Conservation (phyloP, 352 stramenopile species). For the Phytophthora sp. region DNA sequence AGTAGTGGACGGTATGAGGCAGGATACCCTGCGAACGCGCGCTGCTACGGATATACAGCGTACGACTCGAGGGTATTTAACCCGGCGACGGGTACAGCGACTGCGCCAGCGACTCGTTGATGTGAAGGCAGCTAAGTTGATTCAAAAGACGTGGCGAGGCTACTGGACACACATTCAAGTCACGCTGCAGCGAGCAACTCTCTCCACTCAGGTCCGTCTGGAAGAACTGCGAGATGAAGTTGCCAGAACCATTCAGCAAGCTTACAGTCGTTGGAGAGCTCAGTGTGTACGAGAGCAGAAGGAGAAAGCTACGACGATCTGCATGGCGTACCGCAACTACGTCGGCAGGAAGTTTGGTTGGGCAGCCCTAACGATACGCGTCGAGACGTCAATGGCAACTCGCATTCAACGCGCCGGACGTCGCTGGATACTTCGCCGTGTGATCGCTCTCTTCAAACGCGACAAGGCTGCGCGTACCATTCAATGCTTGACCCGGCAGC, state of each 20-base stretch:
- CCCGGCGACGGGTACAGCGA: slow-evolving; percentile 8
- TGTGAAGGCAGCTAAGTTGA: slow-evolving; percentile 15
- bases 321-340: slow-evolving; percentile 62
- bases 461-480: slow-evolving; percentile 36
- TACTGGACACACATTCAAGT: slow-evolving; percentile 8
- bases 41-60: slow-evolving; percentile 38
- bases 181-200: slow-evolving; percentile 18
- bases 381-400: slow-evolving; percentile 49
- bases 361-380: slow-evolving; percentile 43
- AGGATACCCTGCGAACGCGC: not conserved
- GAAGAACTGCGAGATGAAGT: slow-evolving; percentile 39
- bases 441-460: slow-evolving; percentile 13
- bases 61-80: slow-evolving; percentile 28
- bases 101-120: not conserved
- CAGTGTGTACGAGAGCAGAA: slow-evolving; percentile 22
- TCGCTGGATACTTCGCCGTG: slow-evolving; percentile 39
- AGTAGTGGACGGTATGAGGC: not conserved
- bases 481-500: slow-evolving; percentile 37
- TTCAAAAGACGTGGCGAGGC: slow-evolving; percentile 37
- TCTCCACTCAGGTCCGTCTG: not conserved
- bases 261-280: slow-evolving; percentile 47
- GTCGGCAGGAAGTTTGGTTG: slow-evolving; percentile 72
- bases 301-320: slow-evolving; percentile 43
- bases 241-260: slow-evolving; percentile 45
- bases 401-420: slow-evolving; percentile 43